Evolutionary conservation across 306 rosid genomes (phyloP), one percentile per base, ranked within the genome.

Genomic region (Bauhinia variegata): DNA sequence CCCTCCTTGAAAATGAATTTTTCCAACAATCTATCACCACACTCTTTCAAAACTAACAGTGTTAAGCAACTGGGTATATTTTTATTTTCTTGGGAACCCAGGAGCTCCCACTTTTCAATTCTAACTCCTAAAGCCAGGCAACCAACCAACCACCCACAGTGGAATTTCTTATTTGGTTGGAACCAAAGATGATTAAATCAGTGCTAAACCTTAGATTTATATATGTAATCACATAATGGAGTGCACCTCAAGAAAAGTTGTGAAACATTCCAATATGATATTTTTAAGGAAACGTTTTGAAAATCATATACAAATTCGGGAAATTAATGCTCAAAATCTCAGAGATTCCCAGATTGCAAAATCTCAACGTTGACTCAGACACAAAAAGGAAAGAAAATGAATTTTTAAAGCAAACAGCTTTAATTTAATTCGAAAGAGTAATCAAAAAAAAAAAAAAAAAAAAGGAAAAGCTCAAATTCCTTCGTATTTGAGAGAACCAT

Each of bases 1-100:
- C 48, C 62, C 54, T 36, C 60, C 51, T 54, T 23, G 18, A 36
- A 46, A 72, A 60, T n/a, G 50, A 17, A 54, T 18, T 16, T n/a
- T 51, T 34, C 50, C 58, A 36, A 17, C 63, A 58, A 54, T 47
- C 67, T 75, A 47, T 59, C 11, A 31, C 44, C 56, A 9, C 23
- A 50, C 50, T 63, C 53, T 54, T 5, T 33, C 63, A 71, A 69
- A 61, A 30, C 31, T 68, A 19, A 15, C 62, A 55, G 15, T 56
- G 31, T 67, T 72, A 37, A 80, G 28, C 74, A 70, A 70, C 61
- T 57, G 70, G 51, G 70, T 58, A 60, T 69, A 64, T 70, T 75
- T 63, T 76, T 67, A 72, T 77, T 67, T n/a, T 66, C 71, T 58
- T 56, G 83, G 85, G 82, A 87, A 81, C 84, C 82, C 65, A 61